Percentiles rank a stretch among this genome's conserved stretches.
phyloP scores from a whole-genome alignment of 78 protist genomes.

The Chrysochromulina parva region DNA sequence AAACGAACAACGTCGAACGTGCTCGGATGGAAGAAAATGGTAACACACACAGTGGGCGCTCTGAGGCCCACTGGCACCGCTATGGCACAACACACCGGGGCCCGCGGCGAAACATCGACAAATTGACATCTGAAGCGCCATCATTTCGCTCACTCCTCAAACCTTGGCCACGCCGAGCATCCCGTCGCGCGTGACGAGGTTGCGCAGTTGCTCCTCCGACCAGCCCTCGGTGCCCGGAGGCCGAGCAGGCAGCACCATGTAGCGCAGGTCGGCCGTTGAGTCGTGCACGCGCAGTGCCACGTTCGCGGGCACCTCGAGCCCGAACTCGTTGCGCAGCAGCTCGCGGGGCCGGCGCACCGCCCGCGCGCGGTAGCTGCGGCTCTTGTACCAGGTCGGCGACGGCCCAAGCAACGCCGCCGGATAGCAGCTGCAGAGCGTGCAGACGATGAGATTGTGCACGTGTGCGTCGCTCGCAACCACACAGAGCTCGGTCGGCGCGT shows the following conservation, averaged over 20 bases:
- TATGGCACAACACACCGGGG: too few relatives aligned
- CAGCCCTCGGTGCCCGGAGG: constrained; percentile 54
- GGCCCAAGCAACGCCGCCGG: constrained; percentile 52
- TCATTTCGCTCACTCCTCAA: too few relatives aligned
- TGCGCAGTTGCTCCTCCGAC: constrained; percentile 9
- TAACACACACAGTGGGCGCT: too few relatives aligned
- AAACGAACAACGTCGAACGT: too few relatives aligned
- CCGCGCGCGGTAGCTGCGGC: constrained; percentile 44
- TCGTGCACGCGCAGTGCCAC: constrained; percentile 56
- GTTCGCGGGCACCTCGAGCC: constrained; percentile 15
- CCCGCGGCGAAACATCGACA: too few relatives aligned
- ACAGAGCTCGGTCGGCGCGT: not conserved
- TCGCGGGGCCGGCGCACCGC: constrained; percentile 62
- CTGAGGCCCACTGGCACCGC: too few relatives aligned
- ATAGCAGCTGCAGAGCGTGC: constrained; percentile 71
- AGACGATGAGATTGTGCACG: constrained; percentile 55
- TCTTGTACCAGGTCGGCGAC: constrained; percentile 64
- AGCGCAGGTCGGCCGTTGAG: constrained; percentile 58
- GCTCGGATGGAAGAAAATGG: too few relatives aligned
- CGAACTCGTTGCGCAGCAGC: constrained; percentile 46
- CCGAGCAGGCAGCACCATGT: constrained; percentile 59
- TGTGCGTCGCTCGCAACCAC: constrained; percentile 15
- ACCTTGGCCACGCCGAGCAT: constrained; percentile 50
- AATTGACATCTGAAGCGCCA: too few relatives aligned
- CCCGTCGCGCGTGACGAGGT: constrained; percentile 49